Conservation (phyloP, 2,329 filamentous ascomycete species). For the Colletotrichum incanum region DNA sequence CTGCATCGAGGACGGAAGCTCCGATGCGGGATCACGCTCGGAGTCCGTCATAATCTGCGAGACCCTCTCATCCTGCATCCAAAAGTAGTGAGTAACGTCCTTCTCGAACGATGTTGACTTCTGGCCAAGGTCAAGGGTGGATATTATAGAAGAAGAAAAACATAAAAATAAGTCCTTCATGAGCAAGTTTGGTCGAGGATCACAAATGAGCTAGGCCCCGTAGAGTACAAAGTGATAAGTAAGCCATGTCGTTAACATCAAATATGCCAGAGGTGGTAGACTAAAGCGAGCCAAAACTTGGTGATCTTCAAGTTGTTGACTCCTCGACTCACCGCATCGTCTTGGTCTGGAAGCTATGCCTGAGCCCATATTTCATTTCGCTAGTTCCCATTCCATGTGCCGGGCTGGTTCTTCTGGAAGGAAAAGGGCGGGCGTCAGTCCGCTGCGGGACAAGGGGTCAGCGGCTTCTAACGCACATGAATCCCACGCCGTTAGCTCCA, state of each 20-base stretch:
- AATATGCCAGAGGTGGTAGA: too few species aligned
- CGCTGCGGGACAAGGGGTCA: background rate
- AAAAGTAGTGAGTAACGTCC: background rate
- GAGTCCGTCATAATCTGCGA: background rate
- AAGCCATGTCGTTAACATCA: too few species aligned
- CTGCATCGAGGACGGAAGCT: conserved; percentile 11
- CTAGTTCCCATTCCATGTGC: conserved; percentile 14
- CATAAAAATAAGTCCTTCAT: too few species aligned
- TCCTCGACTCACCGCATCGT: conserved; percentile 24
- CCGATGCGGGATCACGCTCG: too few species aligned
- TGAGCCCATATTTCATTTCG: conserved; percentile 36
- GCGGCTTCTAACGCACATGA: background rate
- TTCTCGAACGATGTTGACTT: background rate
- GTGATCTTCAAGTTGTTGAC: conserved; percentile 11
- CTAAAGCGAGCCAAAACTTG: background rate
- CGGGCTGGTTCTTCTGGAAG: conserved; percentile 1
- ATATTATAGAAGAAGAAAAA: background rate
- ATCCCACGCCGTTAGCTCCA: conserved; percentile 14
- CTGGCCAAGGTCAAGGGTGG: background rate
- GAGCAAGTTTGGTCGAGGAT: too few species aligned
- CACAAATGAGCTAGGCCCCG: too few species aligned
- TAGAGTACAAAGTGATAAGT: too few species aligned
- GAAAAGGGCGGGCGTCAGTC: conserved; percentile 12
- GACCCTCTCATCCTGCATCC: background rate
- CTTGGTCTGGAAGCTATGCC: background rate